Evolutionary conservation across 164 flowering plant species (phyloP).

Genomic region (Warburgia ugandensis): DNA sequence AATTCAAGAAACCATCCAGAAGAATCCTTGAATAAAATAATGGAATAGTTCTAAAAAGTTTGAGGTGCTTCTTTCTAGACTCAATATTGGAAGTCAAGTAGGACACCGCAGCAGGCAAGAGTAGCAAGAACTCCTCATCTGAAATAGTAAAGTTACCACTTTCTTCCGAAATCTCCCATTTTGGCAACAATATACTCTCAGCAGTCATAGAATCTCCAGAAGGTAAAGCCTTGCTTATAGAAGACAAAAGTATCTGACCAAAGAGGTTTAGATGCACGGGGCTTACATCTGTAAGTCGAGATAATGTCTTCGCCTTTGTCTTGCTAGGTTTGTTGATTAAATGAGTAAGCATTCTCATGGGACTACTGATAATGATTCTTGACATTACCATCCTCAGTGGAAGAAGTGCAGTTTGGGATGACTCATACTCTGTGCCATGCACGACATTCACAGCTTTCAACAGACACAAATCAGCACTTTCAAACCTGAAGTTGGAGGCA

Average conservation of each 20-base stretch:
- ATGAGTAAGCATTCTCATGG: conserved; percentile 42
- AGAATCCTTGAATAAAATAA: conserved; percentile 51
- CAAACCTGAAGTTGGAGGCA: conserved; percentile 29
- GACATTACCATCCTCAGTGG: conserved; percentile 34
- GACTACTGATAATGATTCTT: conserved; percentile 44
- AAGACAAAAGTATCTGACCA: conserved; percentile 37
- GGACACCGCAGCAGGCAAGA: conserved; percentile 60
- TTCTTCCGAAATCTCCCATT: conserved; percentile 9
- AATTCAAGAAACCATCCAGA: conserved; percentile 44
- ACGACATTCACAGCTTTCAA: conserved; percentile 45
- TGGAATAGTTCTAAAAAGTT: conserved; percentile 23
- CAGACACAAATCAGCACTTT: conserved; percentile 55
- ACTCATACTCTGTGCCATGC: conserved; percentile 20
- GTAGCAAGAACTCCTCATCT: conserved; percentile 56
- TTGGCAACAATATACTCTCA: neutral
- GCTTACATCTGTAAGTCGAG: conserved; percentile 48
- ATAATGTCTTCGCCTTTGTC: conserved; percentile 46
- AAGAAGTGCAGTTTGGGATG: conserved; percentile 22
- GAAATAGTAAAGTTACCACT: conserved; percentile 21
- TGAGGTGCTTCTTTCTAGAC: conserved; percentile 27
- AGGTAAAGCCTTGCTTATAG: conserved; percentile 16
- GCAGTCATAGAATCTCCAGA: neutral
- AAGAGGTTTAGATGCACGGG: conserved; percentile 56
- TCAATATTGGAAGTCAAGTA: conserved; percentile 33
- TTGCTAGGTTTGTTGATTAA: conserved; percentile 38